phyloP scores from a whole-genome alignment of 2,329 filamentous ascomycete species.

The Thermochaetoides dissita region DNA sequence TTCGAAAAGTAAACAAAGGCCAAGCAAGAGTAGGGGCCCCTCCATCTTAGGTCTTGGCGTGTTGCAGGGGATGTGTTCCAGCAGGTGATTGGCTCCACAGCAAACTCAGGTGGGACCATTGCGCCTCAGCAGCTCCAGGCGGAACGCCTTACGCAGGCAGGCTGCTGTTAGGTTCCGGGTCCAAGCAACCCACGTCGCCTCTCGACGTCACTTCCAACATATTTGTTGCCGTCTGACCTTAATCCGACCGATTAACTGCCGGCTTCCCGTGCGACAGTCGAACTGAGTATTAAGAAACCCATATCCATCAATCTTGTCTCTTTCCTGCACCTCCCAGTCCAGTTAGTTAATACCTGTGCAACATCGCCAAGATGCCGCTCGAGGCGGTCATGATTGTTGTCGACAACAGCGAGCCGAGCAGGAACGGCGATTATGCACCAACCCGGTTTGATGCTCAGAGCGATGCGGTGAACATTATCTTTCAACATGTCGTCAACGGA shows the following conservation, averaged over 20 bases:
- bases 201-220: conserved; percentile 4
- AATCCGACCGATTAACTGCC: neutral
- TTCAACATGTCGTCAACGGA: conserved; percentile 85
- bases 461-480: conserved; percentile 88
- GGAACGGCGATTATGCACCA: conserved; percentile 86
- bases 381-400: conserved; percentile 99
- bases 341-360: neutral
- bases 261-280: too few relatives aligned
- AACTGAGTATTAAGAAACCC: conserved; percentile 7
- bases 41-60: conserved; percentile 1
- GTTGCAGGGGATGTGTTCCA: neutral
- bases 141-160: conserved; percentile 30
- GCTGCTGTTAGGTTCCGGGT: conserved; percentile 5
- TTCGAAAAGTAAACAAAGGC: conserved; percentile 18
- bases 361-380: conserved; percentile 69
- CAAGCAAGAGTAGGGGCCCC: conserved; percentile 1
- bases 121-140: conserved; percentile 20
- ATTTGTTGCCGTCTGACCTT: neutral
- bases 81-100: neutral
- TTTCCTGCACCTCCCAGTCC: neutral
- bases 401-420: conserved; percentile 97
- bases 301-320: conserved; percentile 1
- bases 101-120: conserved; percentile 3
- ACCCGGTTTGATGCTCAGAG: conserved; percentile 93
- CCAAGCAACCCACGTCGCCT: conserved; percentile 6